phyloP scores from a whole-genome alignment of 2,329 filamentous ascomycete genomes.

The Nothophoma quercina region DNA sequence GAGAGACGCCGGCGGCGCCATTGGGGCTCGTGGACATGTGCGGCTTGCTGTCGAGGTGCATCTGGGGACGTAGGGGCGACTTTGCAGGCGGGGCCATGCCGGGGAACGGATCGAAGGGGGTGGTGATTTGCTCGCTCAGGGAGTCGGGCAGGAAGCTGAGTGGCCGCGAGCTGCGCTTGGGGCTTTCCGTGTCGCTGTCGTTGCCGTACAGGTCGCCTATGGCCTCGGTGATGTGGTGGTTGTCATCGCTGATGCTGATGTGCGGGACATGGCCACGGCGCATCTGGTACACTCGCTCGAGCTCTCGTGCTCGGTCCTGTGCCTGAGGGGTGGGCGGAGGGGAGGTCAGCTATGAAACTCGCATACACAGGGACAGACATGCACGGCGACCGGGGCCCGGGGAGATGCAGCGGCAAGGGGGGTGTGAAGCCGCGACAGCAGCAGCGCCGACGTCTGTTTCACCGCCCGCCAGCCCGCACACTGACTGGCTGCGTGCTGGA shows the following conservation, averaged over 20 bases:
- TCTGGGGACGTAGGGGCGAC: conserved; percentile 50
- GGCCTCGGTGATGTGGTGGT: conserved; percentile 92
- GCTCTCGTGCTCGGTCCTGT: conserved; percentile 53
- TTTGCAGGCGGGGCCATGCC: conserved; percentile 50
- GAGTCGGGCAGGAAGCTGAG: conserved; percentile 75
- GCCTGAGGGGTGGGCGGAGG: conserved; percentile 39
- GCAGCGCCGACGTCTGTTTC: conserved; percentile 12
- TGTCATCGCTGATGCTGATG: conserved; percentile 82
- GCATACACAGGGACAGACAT: neutral
- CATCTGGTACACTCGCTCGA: conserved; percentile 58
- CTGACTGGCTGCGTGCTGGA: conserved; percentile 10
- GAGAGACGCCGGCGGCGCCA: conserved; percentile 6
- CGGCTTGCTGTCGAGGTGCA: conserved; percentile 37
- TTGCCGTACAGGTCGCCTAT: conserved; percentile 91
- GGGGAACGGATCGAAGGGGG: conserved; percentile 41
- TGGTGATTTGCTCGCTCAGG: conserved; percentile 58
- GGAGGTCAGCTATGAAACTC: conserved; percentile 35
- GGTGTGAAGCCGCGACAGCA: conserved; percentile 7
- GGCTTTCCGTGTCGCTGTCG: conserved; percentile 67
- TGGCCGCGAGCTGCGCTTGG: conserved; percentile 67
- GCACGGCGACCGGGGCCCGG: neutral
- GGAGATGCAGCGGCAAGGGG: conserved; percentile 9
- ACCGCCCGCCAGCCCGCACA: conserved; percentile 1
- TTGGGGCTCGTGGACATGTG: conserved; percentile 6
- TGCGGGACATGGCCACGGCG: conserved; percentile 67